Percentiles rank a stretch among this genome's conserved stretches.
These are phyloP conservation scores for Suhomyces terraborum DNA, from an alignment of 1,139 yeast species.

Conservation along the genomic window DNA sequence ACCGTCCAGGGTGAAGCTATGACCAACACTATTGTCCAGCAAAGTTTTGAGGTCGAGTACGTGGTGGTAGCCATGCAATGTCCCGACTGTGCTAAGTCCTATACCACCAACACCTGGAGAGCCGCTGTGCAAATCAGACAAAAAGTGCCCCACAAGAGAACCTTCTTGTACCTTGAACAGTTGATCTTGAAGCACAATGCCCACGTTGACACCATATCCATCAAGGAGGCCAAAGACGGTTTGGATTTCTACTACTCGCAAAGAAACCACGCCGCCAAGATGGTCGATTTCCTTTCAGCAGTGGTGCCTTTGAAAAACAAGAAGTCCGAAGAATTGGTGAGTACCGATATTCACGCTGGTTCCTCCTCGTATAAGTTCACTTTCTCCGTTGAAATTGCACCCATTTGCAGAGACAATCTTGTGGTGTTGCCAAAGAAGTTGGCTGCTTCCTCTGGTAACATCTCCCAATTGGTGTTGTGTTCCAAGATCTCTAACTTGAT, in stretches of 20 bases:
- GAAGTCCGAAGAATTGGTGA: constrained; percentile 87
- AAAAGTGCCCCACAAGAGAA: constrained; percentile 94
- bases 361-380: constrained; percentile 86
- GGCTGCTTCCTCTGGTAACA: constrained; percentile 84
- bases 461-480: constrained; percentile 82
- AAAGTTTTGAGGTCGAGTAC: constrained; percentile 92
- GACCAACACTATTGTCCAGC: constrained; percentile 90
- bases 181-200: constrained; percentile 91
- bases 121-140: constrained; percentile 97
- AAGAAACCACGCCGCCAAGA: constrained; percentile 87
- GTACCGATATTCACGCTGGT: constrained; percentile 91
- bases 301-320: constrained; percentile 88
- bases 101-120: constrained; percentile 96
- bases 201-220: constrained; percentile 90
- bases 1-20: constrained; percentile 98
- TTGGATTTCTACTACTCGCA: constrained; percentile 89
- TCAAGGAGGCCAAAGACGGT: constrained; percentile 91
- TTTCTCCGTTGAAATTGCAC: constrained; percentile 90
- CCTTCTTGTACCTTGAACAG: constrained; percentile 93
- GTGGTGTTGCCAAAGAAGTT: constrained; percentile 84
- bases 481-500: constrained; percentile 76
- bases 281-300: constrained; percentile 85
- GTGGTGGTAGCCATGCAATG: constrained; percentile 96
- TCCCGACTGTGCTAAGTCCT: constrained; percentile 97
- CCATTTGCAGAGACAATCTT: constrained; percentile 96